Conservation (phyloP, 768 basidiomycete genomes). For the Tricholoma saponaceum region DNA sequence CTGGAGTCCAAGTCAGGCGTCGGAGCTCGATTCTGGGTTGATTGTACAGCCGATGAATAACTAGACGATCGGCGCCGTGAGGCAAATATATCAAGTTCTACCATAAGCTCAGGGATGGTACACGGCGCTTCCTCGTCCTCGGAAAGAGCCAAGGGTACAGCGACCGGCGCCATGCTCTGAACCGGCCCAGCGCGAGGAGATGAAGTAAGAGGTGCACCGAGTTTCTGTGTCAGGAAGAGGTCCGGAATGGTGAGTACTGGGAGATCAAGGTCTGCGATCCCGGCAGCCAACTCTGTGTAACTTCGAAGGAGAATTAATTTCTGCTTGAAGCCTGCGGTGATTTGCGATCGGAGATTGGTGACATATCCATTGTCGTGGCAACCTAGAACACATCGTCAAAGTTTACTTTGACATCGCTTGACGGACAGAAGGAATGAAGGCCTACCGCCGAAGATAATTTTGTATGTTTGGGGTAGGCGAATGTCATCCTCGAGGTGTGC, state of each 20-base stretch:
- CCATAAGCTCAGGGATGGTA: constrained; percentile 17
- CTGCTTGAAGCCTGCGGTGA: constrained; percentile 59
- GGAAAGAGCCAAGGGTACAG: constrained; percentile 6
- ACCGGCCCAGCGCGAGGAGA: constrained; percentile 5
- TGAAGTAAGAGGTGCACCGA: constrained; percentile 22
- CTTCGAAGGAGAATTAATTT: constrained; percentile 65
- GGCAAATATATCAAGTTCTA: constrained; percentile 2
- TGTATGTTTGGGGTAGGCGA: constrained; percentile 57
- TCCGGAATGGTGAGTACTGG: constrained; percentile 51
- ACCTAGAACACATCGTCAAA: constrained; percentile 32
- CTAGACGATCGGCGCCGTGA: constrained; percentile 19
- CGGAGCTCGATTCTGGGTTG: constrained; percentile 25
- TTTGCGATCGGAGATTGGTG: constrained; percentile 54
- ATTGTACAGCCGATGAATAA: constrained; percentile 43
- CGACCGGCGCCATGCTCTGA: constrained; percentile 1
- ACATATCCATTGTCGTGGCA: constrained; percentile 75
- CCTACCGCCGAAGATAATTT: constrained; percentile 65
- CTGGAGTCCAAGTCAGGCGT: constrained; percentile 38
- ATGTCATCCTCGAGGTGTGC: constrained; percentile 58
- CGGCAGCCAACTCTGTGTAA: constrained; percentile 56
- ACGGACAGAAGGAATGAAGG: constrained; percentile 9
- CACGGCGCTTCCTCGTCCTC: constrained; percentile 24
- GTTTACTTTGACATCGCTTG: background rate
- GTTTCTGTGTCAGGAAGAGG: constrained; percentile 58
- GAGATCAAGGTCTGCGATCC: constrained; percentile 53